Percentiles rank a stretch among this genome's conserved stretches.
phyloP scores from a whole-genome alignment of 768 basidiomycete genomes.

The Suillus subalutaceus region DNA sequence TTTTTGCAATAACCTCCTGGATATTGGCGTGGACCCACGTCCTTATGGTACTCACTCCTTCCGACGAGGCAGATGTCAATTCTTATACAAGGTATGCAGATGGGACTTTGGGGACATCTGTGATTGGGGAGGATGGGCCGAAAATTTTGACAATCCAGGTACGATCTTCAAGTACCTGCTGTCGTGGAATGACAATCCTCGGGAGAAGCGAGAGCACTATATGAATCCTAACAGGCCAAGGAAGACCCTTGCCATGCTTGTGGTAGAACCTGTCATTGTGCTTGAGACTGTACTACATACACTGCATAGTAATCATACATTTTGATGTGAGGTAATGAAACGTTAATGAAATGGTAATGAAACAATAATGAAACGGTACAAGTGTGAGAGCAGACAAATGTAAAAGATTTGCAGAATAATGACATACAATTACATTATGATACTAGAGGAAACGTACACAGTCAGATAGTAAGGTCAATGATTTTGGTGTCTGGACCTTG shows the following conservation, averaged over 20 bases:
- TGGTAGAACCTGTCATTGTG: conserved; percentile 36
- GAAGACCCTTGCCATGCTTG: conserved; percentile 28
- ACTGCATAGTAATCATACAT: too few relatives aligned
- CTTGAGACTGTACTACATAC: conserved; percentile 13
- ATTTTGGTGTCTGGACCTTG: neutral
- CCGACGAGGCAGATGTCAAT: conserved; percentile 44
- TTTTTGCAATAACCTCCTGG: conserved; percentile 44
- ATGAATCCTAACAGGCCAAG: conserved; percentile 35
- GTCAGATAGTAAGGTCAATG: neutral
- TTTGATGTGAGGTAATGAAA: too few relatives aligned
- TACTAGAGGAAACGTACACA: neutral
- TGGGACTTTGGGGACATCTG: conserved; percentile 44
- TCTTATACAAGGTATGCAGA: conserved; percentile 29
- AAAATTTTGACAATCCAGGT: conserved; percentile 36
- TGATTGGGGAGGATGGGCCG: conserved; percentile 48
- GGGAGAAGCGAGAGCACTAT: conserved; percentile 34
- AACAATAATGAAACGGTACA: too few relatives aligned
- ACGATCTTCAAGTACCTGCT: conserved; percentile 48
- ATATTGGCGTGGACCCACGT: conserved; percentile 40
- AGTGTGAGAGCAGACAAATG: too few relatives aligned
- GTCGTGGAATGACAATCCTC: conserved; percentile 43
- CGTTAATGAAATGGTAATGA: too few relatives aligned
- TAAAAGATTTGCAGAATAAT: too few relatives aligned
- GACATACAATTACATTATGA: too few relatives aligned
- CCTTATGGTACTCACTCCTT: conserved; percentile 35